phyloP scores from a whole-genome alignment of 176 grass and related monocot species.

The Zoysia japonica region DNA sequence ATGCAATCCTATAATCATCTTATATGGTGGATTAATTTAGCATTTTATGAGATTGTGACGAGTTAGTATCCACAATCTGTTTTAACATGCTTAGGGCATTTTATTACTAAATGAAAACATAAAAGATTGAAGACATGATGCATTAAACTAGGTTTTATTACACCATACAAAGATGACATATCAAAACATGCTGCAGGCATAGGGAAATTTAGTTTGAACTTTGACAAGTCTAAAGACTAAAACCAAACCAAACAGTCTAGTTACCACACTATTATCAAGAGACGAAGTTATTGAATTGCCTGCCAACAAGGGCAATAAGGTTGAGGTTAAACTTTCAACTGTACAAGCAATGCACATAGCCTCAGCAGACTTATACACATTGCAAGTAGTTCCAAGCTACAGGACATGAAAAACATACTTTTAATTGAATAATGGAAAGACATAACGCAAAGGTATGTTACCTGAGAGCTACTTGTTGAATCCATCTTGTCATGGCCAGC shows the following conservation, averaged over 20 bases:
- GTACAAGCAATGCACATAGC: neutral
- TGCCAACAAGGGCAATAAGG: neutral
- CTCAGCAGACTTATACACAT: neutral
- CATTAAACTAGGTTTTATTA: neutral
- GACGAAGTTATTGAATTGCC: neutral
- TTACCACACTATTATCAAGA: neutral
- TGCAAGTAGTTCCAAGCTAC: too few species aligned
- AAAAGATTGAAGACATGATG: neutral
- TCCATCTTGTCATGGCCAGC: constrained; percentile 90
- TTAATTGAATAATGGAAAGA: neutral
- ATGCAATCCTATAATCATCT: neutral
- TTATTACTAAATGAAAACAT: constrained; percentile 13
- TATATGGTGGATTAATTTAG: neutral
- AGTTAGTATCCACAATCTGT: too few species aligned
- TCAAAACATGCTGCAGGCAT: neutral
- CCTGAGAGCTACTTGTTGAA: constrained; percentile 73
- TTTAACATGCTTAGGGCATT: neutral
- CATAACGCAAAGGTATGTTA: constrained; percentile 30
- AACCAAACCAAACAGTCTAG: neutral
- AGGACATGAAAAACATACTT: neutral
- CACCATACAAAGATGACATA: neutral
- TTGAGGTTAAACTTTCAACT: constrained; percentile 8
- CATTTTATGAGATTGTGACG: too few species aligned
- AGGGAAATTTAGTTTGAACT: constrained; percentile 15
- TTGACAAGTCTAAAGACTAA: neutral